Percentiles rank a stretch among this genome's conserved stretches.
phyloP scores from a whole-genome alignment of 2,329 filamentous ascomycete genomes.

The Podosphaera xanthii region DNA sequence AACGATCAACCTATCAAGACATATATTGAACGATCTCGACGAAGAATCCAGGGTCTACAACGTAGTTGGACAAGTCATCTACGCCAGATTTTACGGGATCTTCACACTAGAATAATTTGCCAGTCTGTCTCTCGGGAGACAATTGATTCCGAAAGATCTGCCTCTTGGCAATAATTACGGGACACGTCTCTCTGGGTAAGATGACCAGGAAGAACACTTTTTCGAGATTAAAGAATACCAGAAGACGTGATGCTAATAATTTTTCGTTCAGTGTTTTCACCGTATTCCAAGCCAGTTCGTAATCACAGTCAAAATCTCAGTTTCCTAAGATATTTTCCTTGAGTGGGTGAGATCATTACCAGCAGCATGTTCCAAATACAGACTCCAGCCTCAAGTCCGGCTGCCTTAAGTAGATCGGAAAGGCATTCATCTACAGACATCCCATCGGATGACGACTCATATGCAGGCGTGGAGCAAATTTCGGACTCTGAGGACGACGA shows the following conservation, averaged over 20 bases:
- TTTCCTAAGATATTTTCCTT: neutral
- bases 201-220: constrained; percentile 1
- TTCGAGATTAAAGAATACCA: too few species aligned
- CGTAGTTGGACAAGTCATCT: constrained; percentile 14
- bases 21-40: constrained; percentile 42
- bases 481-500: constrained; percentile 64
- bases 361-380: constrained; percentile 17
- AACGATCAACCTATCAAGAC: constrained; percentile 35
- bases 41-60: constrained; percentile 34
- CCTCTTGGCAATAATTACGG: constrained; percentile 2
- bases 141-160: constrained; percentile 9
- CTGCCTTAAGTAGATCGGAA: constrained; percentile 2
- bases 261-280: too few species aligned
- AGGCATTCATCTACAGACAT: constrained; percentile 24
- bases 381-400: constrained; percentile 19
- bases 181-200: constrained; percentile 1
- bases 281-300: too few species aligned
- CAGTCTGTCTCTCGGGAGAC: constrained; percentile 9
- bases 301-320: too few species aligned
- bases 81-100: constrained; percentile 12
- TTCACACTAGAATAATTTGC: constrained; percentile 14
- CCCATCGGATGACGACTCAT: constrained; percentile 35
- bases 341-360: neutral
- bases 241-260: too few species aligned
- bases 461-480: constrained; percentile 58